phyloP scores from a whole-genome alignment of 2,329 filamentous ascomycete genomes.

The Trichoderma gracile region DNA sequence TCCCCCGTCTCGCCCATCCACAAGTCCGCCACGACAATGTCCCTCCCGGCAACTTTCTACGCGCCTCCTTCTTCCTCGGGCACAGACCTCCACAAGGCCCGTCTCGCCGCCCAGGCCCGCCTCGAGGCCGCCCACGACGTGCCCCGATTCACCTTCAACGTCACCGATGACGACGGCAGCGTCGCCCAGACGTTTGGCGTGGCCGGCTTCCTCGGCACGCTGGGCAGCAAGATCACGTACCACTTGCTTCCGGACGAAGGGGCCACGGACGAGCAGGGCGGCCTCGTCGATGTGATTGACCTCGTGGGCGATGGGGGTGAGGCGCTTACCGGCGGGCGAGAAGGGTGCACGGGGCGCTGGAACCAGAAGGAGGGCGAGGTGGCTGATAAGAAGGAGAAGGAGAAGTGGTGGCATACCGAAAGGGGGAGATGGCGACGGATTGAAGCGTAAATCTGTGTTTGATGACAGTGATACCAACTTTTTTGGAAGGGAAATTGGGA shows the following conservation, averaged over 20 bases:
- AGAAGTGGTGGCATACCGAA: conserved; percentile 54
- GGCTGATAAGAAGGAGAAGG: conserved; percentile 50
- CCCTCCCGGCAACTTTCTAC: conserved; percentile 34
- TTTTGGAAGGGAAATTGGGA: no score
- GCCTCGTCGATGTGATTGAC: conserved; percentile 55
- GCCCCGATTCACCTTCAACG: conserved; percentile 60
- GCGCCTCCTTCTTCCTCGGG: conserved; percentile 33
- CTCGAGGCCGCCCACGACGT: conserved; percentile 57
- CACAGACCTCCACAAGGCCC: conserved; percentile 53
- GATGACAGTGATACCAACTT: no score
- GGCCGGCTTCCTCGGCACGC: conserved; percentile 61
- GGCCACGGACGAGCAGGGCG: conserved; percentile 57
- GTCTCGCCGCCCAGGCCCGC: conserved; percentile 65
- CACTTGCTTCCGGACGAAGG: conserved; percentile 59
- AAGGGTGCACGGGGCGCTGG: conserved; percentile 51
- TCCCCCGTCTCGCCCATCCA: conserved; percentile 36
- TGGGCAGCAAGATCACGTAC: conserved; percentile 62
- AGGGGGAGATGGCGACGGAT: conserved; percentile 46
- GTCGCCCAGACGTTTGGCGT: conserved; percentile 56
- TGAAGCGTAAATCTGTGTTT: conserved; percentile 20
- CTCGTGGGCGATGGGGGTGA: conserved; percentile 52
- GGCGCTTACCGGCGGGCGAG: conserved; percentile 39
- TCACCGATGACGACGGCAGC: conserved; percentile 55
- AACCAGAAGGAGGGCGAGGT: conserved; percentile 43
- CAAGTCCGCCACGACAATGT: conserved; percentile 42